Conservation (phyloP, 108 stramenopile species). For the Cyclotella atomus region DNA sequence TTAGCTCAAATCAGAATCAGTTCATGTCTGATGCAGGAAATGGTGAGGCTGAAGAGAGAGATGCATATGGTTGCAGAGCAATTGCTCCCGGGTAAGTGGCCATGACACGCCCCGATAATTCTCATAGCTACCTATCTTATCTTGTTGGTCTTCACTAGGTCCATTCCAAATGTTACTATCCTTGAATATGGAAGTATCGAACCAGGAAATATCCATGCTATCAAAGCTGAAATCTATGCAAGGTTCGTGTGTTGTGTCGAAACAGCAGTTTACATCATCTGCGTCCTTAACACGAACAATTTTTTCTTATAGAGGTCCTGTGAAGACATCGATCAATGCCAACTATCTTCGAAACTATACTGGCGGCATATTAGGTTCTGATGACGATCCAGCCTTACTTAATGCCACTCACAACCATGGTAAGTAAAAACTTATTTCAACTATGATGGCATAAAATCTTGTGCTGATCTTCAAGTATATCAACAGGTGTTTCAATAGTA, state of each 20-base stretch:
- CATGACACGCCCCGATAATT: not conserved
- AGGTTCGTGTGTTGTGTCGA: not conserved
- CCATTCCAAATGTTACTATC: conserved; percentile 64
- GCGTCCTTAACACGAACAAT: too few species aligned
- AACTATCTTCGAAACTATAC: conserved; percentile 51
- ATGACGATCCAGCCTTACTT: conserved; percentile 42
- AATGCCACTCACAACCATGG: conserved; percentile 57
- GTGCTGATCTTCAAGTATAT: too few species aligned
- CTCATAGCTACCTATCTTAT: not conserved
- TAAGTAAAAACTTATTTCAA: too few species aligned
- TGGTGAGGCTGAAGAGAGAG: conserved; percentile 5
- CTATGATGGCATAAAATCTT: too few species aligned
- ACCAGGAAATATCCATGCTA: conserved; percentile 46
- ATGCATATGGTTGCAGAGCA: conserved; percentile 52
- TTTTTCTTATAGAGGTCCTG: conserved; percentile 63
- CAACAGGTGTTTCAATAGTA: conserved; percentile 67
- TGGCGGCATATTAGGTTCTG: conserved; percentile 60
- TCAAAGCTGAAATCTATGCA: conserved; percentile 70
- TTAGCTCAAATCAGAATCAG: not conserved
- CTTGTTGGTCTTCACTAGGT: not conserved
- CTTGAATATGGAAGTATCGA: conserved; percentile 68
- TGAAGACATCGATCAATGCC: conserved; percentile 55
- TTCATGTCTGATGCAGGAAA: conserved; percentile 35
- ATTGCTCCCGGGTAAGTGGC: not conserved
- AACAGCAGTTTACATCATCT: too few species aligned